Conservation (phyloP, 768 basidiomycete genomes). For the Mycena floridula region DNA sequence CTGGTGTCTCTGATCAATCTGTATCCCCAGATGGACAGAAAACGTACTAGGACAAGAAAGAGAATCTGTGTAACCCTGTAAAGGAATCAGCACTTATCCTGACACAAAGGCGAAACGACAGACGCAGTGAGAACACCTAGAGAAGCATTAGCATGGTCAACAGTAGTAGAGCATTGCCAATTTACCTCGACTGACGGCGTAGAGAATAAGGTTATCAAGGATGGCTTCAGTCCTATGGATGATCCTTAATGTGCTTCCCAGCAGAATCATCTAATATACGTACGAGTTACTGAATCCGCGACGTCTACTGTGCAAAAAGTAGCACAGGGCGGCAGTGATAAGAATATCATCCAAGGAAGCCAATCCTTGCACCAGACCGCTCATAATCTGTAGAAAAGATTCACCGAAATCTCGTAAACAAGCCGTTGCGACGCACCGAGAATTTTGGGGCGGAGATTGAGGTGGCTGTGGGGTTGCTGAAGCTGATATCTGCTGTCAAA, state of each 20-base stretch:
- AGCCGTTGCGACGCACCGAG: background rate
- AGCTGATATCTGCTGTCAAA: too few relatives aligned
- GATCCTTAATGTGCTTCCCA: background rate
- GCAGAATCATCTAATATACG: too few relatives aligned
- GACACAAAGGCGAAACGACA: background rate
- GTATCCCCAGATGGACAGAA: background rate
- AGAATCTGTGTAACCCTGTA: constrained; percentile 6
- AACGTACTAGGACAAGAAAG: background rate
- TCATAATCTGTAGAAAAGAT: constrained; percentile 5
- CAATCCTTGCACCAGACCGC: constrained; percentile 10
- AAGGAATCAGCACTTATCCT: background rate
- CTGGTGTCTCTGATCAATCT: constrained; percentile 3
- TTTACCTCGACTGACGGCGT: constrained; percentile 7
- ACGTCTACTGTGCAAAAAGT: constrained; percentile 2
- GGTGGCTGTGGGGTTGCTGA: background rate
- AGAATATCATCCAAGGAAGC: constrained; percentile 9
- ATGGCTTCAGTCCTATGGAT: constrained; percentile 4
- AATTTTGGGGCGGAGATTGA: background rate
- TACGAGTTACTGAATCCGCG: constrained; percentile 5
- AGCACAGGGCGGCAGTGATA: constrained; percentile 8
- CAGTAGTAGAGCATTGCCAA: background rate
- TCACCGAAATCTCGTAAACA: background rate
- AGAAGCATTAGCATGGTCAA: background rate
- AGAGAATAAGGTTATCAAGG: constrained; percentile 8
- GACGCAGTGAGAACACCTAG: constrained; percentile 7